phyloP scores from a whole-genome alignment of 352 stramenopile genomes.

The Phytopythium helicoides region DNA sequence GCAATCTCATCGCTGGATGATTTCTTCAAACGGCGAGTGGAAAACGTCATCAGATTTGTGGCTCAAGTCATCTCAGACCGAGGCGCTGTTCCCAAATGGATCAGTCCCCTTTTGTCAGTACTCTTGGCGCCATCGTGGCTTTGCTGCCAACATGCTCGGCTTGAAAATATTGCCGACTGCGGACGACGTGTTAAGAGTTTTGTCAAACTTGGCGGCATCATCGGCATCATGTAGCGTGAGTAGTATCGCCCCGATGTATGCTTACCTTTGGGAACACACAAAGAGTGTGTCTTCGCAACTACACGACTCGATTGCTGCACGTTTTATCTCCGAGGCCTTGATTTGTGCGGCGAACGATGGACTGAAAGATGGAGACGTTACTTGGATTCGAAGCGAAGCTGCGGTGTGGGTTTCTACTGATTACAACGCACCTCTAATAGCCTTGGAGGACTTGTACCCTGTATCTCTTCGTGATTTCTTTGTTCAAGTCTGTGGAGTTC shows the following conservation, averaged over 20 bases:
- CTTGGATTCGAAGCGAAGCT: slow-evolving; percentile 15
- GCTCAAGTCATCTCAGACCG: slow-evolving; percentile 26
- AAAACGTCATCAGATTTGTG: slow-evolving; percentile 40
- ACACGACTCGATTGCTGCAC: not conserved
- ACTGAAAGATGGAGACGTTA: not conserved
- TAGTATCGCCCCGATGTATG: slow-evolving; percentile 31
- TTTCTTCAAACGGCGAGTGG: slow-evolving; percentile 35
- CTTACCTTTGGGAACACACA: slow-evolving; percentile 36
- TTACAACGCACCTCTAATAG: slow-evolving; percentile 24
- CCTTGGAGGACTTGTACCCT: slow-evolving; percentile 54
- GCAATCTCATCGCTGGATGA: slow-evolving; percentile 33
- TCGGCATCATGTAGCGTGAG: slow-evolving; percentile 11
- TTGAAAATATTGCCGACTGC: slow-evolving; percentile 39
- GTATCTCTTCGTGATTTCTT: slow-evolving; percentile 59
- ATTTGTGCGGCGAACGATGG: slow-evolving; percentile 11
- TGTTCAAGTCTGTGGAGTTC: slow-evolving; percentile 54
- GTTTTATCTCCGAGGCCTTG: slow-evolving; percentile 28
- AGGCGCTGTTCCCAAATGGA: slow-evolving; percentile 31
- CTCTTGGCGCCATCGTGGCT: slow-evolving; percentile 31
- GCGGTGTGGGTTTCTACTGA: slow-evolving; percentile 43
- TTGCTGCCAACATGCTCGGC: slow-evolving; percentile 34
- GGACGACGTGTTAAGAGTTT: slow-evolving; percentile 39
- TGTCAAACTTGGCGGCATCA: slow-evolving; percentile 25
- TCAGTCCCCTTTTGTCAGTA: slow-evolving; percentile 49
- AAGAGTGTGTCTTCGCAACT: not conserved